Base-by-base conservation (phyloP, 2,329 filamentous ascomycete genomes). In the Paramyrothecium roridum region DNA sequence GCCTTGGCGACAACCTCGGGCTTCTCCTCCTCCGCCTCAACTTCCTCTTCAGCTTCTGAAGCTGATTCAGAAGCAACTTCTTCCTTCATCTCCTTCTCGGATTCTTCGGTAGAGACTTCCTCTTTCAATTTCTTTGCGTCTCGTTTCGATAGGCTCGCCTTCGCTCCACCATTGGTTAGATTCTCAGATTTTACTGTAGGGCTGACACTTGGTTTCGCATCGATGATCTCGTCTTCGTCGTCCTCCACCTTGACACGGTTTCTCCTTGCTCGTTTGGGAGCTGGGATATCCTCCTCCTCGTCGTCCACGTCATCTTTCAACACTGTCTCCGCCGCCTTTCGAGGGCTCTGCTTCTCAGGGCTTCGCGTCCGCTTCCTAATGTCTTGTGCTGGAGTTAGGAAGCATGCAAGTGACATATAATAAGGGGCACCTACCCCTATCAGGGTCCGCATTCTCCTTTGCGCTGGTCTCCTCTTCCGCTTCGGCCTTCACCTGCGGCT, bases 1-100 rank as follows among this genome's bases (percentile, higher is more conserved):
- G 86, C 87, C 72, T 96, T 93, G 46, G 85, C 87, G 51, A 85
- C 85, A 49, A 86, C 72, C 61, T 88, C 85, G 2, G 91, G 86
- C 67, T 90, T 90, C 64, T 89, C 79, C 3, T 80, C 79, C 17
- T 85, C 84, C 8, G 75, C 77, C 33, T 83, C 82, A 0, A 65
- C 68, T 34, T 81, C 77, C 30, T 80, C 78, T 17, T 78, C 78
- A 2, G 73, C 75, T 8, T 78, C 76, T 13, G 71, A 71, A 13
- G 61, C 65, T 10, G 70, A 70, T 49, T 67, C 65, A n/a, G 64
- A 64, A 1, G 67, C 65, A 17, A 61, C 56, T 13, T 64, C 62
- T 26, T 68, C 61, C 23, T 70, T 60, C n/a, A 54, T 48, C 3
- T 61, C 63, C 54, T 65, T 69, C 22, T 57, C 55, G 21, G 66